Evolutionary conservation across 805 yeast species (phyloP).

Genomic region (Phaffomyces opuntiae): DNA sequence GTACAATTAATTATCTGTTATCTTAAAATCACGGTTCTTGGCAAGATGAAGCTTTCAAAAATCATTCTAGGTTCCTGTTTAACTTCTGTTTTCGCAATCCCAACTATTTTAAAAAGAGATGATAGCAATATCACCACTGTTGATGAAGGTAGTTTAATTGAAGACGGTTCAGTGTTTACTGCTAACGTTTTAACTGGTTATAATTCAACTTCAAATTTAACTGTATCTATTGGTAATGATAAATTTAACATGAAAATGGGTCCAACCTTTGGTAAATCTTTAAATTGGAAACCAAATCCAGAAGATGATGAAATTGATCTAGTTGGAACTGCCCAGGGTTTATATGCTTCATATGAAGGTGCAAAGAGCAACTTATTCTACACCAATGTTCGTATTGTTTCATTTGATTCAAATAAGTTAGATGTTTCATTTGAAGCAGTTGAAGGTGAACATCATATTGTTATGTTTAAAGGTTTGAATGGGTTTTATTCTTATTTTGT

Average conservation of each 20-base stretch:
- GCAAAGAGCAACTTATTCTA: background rate
- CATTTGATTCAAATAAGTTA: constrained; percentile 1
- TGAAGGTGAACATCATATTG: constrained; percentile 4
- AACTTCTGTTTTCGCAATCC: background rate
- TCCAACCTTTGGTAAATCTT: background rate
- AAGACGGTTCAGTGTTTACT: background rate
- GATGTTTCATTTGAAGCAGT: constrained; percentile 4
- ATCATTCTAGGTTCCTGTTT: too few relatives aligned
- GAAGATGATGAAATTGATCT: constrained; percentile 2
- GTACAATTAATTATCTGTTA: too few relatives aligned
- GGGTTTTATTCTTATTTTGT: constrained; percentile 3
- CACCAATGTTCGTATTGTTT: background rate
- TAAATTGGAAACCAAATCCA: background rate
- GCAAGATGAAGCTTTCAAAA: too few relatives aligned
- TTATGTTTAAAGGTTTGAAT: constrained; percentile 2
- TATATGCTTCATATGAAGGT: constrained; percentile 2
- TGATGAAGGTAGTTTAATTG: background rate
- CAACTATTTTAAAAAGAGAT: background rate
- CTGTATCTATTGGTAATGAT: constrained; percentile 2
- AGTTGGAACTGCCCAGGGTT: background rate
- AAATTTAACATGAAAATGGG: constrained; percentile 3
- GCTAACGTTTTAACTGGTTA: background rate
- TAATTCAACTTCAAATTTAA: background rate
- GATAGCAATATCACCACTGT: background rate
- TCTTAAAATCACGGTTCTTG: too few relatives aligned